These are phyloP conservation scores for Neltuma alba DNA, from an alignment of 306 rosid species.

Conservation along the genomic window DNA sequence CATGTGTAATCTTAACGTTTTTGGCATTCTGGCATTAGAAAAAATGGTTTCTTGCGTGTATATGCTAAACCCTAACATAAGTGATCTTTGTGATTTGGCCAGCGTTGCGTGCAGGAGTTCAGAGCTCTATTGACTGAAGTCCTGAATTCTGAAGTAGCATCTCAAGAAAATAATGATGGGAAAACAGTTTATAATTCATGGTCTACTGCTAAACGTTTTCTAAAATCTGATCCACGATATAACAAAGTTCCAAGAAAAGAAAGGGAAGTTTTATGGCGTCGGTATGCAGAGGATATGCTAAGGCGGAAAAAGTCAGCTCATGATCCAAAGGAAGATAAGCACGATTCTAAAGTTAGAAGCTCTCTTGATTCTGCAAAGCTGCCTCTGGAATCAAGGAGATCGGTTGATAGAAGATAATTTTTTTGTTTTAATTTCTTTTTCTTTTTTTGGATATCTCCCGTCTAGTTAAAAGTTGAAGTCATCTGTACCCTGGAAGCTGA, in stretches of 20 bases:
- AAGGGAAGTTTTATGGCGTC: constrained; percentile 82
- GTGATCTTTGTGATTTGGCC: constrained; percentile 34
- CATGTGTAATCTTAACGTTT: not conserved
- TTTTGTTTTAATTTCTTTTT: not conserved
- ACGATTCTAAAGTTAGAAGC: constrained; percentile 57
- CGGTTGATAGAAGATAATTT: constrained; percentile 52
- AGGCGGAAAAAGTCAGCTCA: constrained; percentile 64
- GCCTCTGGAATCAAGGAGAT: constrained; percentile 55
- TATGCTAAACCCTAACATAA: constrained; percentile 31
- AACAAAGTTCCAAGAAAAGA: constrained; percentile 79
- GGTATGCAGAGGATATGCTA: constrained; percentile 67
- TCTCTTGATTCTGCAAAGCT: constrained; percentile 52
- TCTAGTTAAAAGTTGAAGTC: constrained; percentile 17
- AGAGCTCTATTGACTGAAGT: constrained; percentile 72
- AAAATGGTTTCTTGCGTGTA: not conserved
- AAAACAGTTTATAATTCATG: constrained; percentile 84
- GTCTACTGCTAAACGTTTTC: constrained; percentile 78
- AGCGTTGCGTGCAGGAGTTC: constrained; percentile 86
- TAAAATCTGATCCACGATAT: constrained; percentile 80
- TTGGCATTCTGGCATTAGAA: not conserved
- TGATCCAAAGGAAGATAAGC: constrained; percentile 68
- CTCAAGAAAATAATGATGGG: constrained; percentile 70
- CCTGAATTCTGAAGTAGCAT: constrained; percentile 66
- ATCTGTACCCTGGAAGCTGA: constrained; percentile 25
- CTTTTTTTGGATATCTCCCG: not conserved